These are phyloP conservation scores for Lipomyces kockii DNA, from an alignment of 805 yeast genomes.

Conservation along the genomic window DNA sequence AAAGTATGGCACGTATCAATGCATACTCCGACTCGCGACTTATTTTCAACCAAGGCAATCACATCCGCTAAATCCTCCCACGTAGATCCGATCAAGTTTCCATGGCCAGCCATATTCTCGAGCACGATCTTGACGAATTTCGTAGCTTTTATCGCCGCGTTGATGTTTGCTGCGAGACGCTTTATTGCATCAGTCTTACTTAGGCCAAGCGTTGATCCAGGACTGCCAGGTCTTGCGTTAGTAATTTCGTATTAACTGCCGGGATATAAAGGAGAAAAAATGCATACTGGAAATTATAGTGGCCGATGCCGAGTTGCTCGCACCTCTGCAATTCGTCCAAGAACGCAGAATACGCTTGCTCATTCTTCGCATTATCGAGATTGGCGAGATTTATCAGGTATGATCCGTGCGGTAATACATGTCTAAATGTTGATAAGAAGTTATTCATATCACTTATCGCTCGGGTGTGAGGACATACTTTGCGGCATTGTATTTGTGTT, in stretches of 20 bases:
- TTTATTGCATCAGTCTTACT: constrained; percentile 67
- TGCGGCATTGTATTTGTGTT: constrained; percentile 68
- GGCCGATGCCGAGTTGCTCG: constrained; percentile 80
- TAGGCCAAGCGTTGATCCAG: constrained; percentile 79
- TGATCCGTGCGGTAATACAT: constrained; percentile 91
- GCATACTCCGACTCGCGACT: constrained; percentile 89
- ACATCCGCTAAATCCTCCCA: constrained; percentile 76
- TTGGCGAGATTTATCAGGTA: constrained; percentile 91
- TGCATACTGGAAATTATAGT: constrained; percentile 75
- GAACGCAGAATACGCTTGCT: constrained; percentile 74
- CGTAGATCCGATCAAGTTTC: constrained; percentile 82
- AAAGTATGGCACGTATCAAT: constrained; percentile 95
- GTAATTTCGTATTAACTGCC: neutral
- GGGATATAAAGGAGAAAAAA: neutral
- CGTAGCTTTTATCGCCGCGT: constrained; percentile 75
- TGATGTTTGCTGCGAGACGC: constrained; percentile 77
- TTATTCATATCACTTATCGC: neutral
- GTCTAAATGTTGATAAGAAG: constrained; percentile 44
- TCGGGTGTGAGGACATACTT: constrained; percentile 43
- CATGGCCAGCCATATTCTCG: constrained; percentile 98
- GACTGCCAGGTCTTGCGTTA: constrained; percentile 36
- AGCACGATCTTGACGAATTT: constrained; percentile 81
- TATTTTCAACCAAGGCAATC: constrained; percentile 77
- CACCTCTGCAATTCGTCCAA: constrained; percentile 87
- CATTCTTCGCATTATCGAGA: constrained; percentile 80